Conservation (phyloP, 2,329 filamentous ascomycete species). For the Graphilbum fragrans region DNA sequence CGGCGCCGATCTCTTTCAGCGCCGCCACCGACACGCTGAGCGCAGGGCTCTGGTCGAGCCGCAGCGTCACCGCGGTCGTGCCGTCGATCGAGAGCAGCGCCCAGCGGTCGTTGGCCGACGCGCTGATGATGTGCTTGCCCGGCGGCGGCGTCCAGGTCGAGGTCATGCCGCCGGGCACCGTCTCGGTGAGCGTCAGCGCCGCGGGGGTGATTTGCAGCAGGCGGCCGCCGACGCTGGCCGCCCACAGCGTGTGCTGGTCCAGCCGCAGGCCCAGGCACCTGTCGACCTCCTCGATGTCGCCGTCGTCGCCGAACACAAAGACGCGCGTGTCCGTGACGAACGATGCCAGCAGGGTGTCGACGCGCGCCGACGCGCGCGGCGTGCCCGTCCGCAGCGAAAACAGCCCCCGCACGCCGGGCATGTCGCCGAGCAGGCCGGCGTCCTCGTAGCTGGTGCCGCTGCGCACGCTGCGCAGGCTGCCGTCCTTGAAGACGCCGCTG, state of each 20-base stretch:
- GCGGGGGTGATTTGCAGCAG: conserved; percentile 67
- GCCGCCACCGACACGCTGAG: conserved; percentile 46
- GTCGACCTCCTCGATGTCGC: conserved; percentile 79
- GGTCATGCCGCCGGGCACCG: conserved; percentile 33
- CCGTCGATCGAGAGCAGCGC: conserved; percentile 68
- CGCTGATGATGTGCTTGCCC: conserved; percentile 57
- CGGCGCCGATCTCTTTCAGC: conserved; percentile 45
- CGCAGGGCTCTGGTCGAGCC: conserved; percentile 43
- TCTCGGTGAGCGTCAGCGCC: conserved; percentile 49
- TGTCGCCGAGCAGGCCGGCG: conserved; percentile 66
- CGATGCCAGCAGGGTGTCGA: conserved; percentile 67
- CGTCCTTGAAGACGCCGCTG: conserved; percentile 81
- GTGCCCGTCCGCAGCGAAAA: conserved; percentile 50
- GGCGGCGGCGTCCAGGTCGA: conserved; percentile 44
- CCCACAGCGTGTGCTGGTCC: conserved; percentile 60
- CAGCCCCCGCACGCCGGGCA: conserved; percentile 60
- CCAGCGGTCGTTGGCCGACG: conserved; percentile 58
- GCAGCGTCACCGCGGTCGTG: conserved; percentile 56
- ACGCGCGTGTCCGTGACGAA: conserved; percentile 75
- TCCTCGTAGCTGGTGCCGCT: conserved; percentile 92
- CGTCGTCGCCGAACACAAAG: conserved; percentile 62
- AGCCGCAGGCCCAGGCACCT: conserved; percentile 59
- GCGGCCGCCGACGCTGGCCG: conserved; percentile 46
- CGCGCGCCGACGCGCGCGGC: conserved; percentile 6
- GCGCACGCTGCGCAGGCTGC: conserved; percentile 76